A percentile compares a stretch with the other conserved stretches of the same genome.
Evolutionary conservation across 2,329 filamentous ascomycete genomes (phyloP).

Genomic region (Talaromyces sp.): DNA sequence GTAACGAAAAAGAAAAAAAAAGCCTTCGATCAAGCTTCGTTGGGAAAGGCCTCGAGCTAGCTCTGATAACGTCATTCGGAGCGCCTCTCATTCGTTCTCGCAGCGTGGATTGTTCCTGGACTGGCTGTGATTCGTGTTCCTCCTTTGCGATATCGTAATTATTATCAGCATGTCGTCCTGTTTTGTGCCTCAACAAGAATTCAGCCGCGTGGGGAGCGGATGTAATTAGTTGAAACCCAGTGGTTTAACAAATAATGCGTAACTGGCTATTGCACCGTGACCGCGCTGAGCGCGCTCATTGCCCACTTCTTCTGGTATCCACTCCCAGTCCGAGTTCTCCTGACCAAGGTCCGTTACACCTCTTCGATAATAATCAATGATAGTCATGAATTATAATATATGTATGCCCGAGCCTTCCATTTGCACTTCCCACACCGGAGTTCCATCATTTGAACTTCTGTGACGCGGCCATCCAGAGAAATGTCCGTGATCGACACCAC

Average conservation of each 20-base stretch:
- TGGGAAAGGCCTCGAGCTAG: background rate
- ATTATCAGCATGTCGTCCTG: background rate
- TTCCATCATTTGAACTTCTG: background rate
- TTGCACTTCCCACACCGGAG: background rate
- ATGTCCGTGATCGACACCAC: conserved; percentile 65
- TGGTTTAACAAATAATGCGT: background rate
- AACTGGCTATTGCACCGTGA: background rate
- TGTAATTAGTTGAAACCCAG: too few relatives aligned
- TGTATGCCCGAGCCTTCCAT: background rate
- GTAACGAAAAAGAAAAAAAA: background rate
- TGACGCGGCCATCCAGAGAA: conserved; percentile 11
- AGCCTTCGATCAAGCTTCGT: background rate
- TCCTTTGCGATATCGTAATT: background rate
- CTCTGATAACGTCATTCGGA: background rate
- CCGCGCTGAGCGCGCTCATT: background rate
- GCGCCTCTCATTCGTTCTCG: background rate
- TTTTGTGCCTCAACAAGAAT: background rate
- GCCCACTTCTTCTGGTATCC: background rate
- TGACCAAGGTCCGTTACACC: background rate
- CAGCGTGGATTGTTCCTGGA: too few relatives aligned
- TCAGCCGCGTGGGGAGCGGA: background rate
- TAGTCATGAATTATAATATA: background rate
- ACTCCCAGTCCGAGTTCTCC: background rate
- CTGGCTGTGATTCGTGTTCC: background rate
- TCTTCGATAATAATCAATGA: background rate